These are phyloP conservation scores for Colletotrichum karsti DNA, from an alignment of 2,329 filamentous ascomycete genomes.

Conservation along the genomic window DNA sequence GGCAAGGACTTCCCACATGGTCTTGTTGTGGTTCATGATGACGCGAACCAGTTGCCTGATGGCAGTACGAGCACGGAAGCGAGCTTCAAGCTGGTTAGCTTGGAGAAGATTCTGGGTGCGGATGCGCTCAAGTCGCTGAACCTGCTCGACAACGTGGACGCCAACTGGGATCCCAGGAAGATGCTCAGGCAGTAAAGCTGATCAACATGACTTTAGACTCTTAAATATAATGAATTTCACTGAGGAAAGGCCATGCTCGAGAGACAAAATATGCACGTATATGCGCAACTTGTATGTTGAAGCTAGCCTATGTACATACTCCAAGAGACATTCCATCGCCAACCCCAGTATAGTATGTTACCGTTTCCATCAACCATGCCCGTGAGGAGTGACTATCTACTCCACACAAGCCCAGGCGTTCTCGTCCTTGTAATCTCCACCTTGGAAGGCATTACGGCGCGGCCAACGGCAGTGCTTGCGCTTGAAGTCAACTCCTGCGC, in stretches of 20 bases:
- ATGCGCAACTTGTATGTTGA: no score
- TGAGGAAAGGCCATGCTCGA: no score
- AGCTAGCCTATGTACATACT: no score
- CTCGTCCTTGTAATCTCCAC: constrained; percentile 23
- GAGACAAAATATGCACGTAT: no score
- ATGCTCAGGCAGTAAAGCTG: neutral
- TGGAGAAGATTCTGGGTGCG: constrained; percentile 48
- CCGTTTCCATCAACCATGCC: no score
- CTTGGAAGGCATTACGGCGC: constrained; percentile 38
- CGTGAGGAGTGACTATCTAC: no score
- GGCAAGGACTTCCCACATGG: constrained; percentile 52
- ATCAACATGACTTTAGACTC: neutral
- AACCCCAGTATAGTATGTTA: no score
- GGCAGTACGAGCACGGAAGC: constrained; percentile 55
- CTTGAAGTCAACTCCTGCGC: constrained; percentile 37
- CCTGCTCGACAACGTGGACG: constrained; percentile 44
- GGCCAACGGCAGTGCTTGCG: constrained; percentile 47
- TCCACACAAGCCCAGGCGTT: constrained; percentile 24
- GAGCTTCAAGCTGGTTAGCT: constrained; percentile 58
- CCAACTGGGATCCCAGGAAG: constrained; percentile 49
- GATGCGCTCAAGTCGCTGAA: constrained; percentile 34
- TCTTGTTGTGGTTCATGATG: constrained; percentile 60
- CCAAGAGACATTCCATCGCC: no score
- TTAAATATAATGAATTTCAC: neutral
- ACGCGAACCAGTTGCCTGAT: constrained; percentile 57